These are phyloP conservation scores for Ustilago loliicola DNA, from an alignment of 1,284 basidiomycete species.

Conservation along the genomic window DNA sequence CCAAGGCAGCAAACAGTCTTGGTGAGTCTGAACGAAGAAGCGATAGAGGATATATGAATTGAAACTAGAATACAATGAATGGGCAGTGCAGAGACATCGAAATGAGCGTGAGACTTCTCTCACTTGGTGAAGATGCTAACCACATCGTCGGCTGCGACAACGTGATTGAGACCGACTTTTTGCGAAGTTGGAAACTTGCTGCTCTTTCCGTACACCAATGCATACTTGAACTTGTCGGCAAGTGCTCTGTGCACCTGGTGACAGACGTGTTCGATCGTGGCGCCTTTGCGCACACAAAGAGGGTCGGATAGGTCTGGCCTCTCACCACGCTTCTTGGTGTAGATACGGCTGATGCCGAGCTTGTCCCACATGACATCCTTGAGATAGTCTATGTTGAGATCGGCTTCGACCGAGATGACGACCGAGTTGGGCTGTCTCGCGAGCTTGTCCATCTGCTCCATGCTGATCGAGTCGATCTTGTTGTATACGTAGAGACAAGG, in stretches of 20 bases:
- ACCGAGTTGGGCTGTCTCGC: constrained; percentile 88
- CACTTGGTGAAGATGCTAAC: constrained; percentile 74
- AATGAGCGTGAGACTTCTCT: not conserved
- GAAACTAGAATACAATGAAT: constrained; percentile 39
- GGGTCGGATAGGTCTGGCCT: constrained; percentile 88
- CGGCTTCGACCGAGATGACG: constrained; percentile 94
- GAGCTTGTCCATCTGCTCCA: constrained; percentile 82
- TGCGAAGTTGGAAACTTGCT: constrained; percentile 62
- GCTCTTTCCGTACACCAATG: constrained; percentile 64
- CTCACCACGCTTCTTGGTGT: constrained; percentile 95
- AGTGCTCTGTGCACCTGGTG: constrained; percentile 83
- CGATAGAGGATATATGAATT: constrained; percentile 25
- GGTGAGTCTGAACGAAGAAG: not conserved
- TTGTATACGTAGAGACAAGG: constrained; percentile 94
- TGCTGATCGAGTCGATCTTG: constrained; percentile 71
- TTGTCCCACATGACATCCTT: constrained; percentile 85
- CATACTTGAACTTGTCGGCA: constrained; percentile 78
- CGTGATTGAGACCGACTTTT: constrained; percentile 81
- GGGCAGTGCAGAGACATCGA: not conserved
- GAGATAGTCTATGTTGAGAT: constrained; percentile 89
- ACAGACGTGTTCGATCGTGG: constrained; percentile 84
- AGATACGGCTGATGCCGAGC: constrained; percentile 74
- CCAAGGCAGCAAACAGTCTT: not conserved
- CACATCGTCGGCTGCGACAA: constrained; percentile 93
- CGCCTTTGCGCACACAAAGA: constrained; percentile 90